A percentile compares a stretch with the other conserved stretches of the same genome.
Evolutionary conservation across 306 rosid genomes (phyloP).

Genomic region (Casuarina equisetifolia): DNA sequence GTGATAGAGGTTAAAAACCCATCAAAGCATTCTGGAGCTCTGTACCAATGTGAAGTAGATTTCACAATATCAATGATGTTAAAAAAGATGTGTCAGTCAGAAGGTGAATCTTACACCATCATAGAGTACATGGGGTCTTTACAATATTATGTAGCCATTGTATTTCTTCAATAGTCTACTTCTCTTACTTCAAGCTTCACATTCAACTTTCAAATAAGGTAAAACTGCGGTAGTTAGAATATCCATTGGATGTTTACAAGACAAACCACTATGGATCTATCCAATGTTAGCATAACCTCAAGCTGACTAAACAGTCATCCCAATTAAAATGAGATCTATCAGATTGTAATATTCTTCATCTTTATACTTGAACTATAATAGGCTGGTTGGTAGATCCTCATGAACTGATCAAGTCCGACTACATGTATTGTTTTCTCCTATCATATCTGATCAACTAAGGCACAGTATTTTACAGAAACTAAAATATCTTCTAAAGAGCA

Average conservation of each 20-base stretch:
- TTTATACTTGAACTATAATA: no score
- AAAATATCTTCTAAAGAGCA: neutral
- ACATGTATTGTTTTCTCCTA: neutral
- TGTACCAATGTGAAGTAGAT: no score
- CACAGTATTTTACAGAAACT: neutral
- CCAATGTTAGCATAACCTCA: neutral
- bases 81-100: no score
- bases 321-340: neutral
- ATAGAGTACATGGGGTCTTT: neutral
- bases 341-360: no score
- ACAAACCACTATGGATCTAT: neutral
- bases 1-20: no score
- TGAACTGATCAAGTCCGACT: neutral
- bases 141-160: neutral
- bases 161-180: neutral
- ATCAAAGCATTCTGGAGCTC: no score
- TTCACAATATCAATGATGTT: no score
- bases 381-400: neutral
- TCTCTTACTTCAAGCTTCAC: neutral
- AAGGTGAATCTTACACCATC: conserved; percentile 1
- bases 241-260: neutral
- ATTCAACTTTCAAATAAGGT: neutral
- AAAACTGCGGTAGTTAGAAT: neutral
- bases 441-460: neutral
- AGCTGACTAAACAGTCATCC: neutral